phyloP scores from a whole-genome alignment of 345 rosid species.

The Eucalyptus sp. region DNA sequence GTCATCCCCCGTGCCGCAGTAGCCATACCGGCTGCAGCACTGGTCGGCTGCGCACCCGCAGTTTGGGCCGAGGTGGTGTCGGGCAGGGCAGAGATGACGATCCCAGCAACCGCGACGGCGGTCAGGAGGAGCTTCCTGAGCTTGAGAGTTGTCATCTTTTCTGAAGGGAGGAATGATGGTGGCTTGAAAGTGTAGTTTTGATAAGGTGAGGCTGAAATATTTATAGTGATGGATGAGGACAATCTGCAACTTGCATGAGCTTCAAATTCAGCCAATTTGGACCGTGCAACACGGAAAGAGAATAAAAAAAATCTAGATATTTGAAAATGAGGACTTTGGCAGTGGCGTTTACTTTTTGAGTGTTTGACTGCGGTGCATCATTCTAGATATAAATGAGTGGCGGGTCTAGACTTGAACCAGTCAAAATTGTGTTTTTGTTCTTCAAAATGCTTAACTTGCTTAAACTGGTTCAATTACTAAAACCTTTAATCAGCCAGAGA shows the following conservation, averaged over 20 bases:
- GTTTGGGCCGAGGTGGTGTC: slow-evolving; percentile 1
- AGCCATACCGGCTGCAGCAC: slow-evolving; percentile 20
- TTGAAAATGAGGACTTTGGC: not conserved
- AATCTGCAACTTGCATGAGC: not conserved
- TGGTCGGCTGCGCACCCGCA: slow-evolving; percentile 11
- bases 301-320: not conserved
- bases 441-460: not conserved
- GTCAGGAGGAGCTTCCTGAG: not conserved
- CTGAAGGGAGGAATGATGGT: not conserved
- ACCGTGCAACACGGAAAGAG: not conserved
- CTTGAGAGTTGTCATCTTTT: not conserved
- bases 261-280: not conserved
- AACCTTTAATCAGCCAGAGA: not conserved
- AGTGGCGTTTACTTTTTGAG: not conserved
- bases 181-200: not conserved
- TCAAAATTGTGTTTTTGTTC: not conserved
- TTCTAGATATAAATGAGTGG: not conserved
- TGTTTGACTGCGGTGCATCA: not conserved
- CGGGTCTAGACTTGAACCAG: not conserved
- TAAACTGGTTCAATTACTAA: not conserved
- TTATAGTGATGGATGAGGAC: not conserved
- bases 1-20: slow-evolving; percentile 8
- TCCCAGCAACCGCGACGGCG: not conserved
- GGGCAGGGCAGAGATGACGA: not conserved
- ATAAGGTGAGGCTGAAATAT: not conserved